phyloP scores from a whole-genome alignment of 345 rosid species.

The Passiflora organensis region DNA sequence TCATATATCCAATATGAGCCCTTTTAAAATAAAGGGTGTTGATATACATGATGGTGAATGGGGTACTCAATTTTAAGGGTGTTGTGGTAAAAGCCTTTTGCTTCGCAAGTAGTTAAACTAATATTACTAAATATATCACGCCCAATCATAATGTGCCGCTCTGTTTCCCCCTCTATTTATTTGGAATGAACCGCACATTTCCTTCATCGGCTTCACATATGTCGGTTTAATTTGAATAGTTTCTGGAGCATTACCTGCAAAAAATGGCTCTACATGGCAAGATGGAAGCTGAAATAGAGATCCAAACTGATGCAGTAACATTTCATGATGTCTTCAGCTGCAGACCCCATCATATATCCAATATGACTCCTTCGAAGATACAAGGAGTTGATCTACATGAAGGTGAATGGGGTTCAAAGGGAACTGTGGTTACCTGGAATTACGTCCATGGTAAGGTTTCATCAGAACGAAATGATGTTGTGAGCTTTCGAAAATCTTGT shows the following conservation, averaged over 20 bases:
- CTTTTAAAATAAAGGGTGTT: not conserved
- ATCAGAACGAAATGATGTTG: no score
- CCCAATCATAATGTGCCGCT: no score
- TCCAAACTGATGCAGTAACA: not conserved
- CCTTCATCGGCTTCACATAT: no score
- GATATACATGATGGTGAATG: conserved; percentile 9
- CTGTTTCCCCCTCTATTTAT: no score
- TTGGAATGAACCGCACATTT: no score
- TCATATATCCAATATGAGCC: not conserved
- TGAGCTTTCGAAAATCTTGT: not conserved
- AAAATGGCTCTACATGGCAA: not conserved
- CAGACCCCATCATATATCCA: conserved; percentile 1
- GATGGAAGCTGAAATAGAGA: not conserved
- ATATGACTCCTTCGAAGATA: not conserved
- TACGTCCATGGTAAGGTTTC: not conserved
- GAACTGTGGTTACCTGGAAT: not conserved
- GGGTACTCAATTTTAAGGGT: no score
- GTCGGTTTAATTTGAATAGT: no score
- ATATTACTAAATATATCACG: no score
- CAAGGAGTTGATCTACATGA: not conserved
- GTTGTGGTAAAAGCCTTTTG: no score
- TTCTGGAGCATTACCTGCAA: not conserved
- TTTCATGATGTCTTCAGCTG: not conserved
- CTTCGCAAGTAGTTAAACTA: no score
- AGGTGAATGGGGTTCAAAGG: not conserved